Evolutionary conservation across 495 filamentous ascomycete genomes (phyloP).

Genomic region (Neurospora africana): DNA sequence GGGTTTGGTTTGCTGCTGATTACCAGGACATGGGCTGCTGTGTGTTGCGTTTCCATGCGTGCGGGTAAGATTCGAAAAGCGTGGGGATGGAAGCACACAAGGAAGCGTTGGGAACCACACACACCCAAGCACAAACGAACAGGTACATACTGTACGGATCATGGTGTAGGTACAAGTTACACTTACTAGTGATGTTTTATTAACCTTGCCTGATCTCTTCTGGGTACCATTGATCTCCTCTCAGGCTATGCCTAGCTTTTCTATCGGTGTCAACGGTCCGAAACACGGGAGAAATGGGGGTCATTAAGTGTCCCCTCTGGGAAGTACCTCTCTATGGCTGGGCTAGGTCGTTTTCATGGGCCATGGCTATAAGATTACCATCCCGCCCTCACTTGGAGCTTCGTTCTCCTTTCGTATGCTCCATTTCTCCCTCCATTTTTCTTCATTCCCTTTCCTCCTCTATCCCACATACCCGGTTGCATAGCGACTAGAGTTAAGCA

Average conservation of each 20-base stretch:
- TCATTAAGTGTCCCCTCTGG: background rate
- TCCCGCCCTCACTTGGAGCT: background rate
- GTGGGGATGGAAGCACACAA: background rate
- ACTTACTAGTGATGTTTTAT: background rate
- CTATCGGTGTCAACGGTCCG: slow-evolving; percentile 41
- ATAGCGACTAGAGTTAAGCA: background rate
- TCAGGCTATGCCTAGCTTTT: slow-evolving; percentile 27
- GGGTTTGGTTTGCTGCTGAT: background rate
- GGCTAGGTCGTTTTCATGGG: background rate
- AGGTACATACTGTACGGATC: background rate
- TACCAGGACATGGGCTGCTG: background rate
- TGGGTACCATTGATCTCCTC: slow-evolving; percentile 7
- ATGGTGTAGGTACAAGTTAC: background rate
- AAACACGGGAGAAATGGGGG: slow-evolving; percentile 33
- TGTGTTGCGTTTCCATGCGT: background rate
- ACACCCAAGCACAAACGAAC: background rate
- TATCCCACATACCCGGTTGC: background rate
- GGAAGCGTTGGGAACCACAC: background rate
- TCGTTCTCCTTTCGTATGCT: background rate
- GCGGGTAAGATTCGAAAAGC: background rate
- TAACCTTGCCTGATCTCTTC: background rate
- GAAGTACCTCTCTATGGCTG: background rate
- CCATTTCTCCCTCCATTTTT: background rate
- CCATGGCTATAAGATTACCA: slow-evolving; percentile 16
- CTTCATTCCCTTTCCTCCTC: background rate